Percentiles rank a stretch among this genome's conserved stretches.
Evolutionary conservation across 768 basidiomycete genomes (phyloP).

Genomic region (Boletus vinaceobasis): DNA sequence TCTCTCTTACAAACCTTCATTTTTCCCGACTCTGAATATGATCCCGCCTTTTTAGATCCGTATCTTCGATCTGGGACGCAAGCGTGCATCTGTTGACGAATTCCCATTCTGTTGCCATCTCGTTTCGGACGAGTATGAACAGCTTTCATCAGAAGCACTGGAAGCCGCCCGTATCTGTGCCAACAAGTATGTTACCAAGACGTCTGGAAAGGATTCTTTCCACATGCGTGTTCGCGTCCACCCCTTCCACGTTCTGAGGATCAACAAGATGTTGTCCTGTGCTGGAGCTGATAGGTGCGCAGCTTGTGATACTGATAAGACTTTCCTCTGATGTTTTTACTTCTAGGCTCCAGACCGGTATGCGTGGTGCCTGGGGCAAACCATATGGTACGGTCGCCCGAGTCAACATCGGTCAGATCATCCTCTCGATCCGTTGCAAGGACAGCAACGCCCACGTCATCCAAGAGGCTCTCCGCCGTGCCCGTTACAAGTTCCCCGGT

Average conservation of each 20-base stretch:
- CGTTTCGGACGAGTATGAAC: constrained; percentile 98
- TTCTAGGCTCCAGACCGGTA: constrained; percentile 84
- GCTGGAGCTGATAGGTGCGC: constrained; percentile 92
- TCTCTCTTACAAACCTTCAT: neutral
- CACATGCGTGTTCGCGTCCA: constrained; percentile 95
- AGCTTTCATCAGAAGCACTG: constrained; percentile 91
- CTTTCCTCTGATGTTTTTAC: neutral
- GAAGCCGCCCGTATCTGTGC: constrained; percentile 99
- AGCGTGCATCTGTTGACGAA: constrained; percentile 95
- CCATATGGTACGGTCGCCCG: constrained; percentile 95
- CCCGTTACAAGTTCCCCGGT: constrained; percentile 99
- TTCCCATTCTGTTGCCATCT: constrained; percentile 97
- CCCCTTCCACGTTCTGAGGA: constrained; percentile 97
- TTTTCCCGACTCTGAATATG: neutral
- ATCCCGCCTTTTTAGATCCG: constrained; percentile 62
- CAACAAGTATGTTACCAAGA: constrained; percentile 99
- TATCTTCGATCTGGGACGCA: constrained; percentile 94
- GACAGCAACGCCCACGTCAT: constrained; percentile 84
- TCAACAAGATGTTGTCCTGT: constrained; percentile 99
- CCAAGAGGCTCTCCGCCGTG: constrained; percentile 95
- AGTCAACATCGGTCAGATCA: constrained; percentile 96
- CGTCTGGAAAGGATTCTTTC: constrained; percentile 97
- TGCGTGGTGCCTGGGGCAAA: constrained; percentile 99
- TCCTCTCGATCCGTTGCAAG: constrained; percentile 88
- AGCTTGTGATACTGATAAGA: neutral